These are phyloP conservation scores for Melanogaster broomeanus DNA, from an alignment of 768 basidiomycete genomes.

Conservation along the genomic window DNA sequence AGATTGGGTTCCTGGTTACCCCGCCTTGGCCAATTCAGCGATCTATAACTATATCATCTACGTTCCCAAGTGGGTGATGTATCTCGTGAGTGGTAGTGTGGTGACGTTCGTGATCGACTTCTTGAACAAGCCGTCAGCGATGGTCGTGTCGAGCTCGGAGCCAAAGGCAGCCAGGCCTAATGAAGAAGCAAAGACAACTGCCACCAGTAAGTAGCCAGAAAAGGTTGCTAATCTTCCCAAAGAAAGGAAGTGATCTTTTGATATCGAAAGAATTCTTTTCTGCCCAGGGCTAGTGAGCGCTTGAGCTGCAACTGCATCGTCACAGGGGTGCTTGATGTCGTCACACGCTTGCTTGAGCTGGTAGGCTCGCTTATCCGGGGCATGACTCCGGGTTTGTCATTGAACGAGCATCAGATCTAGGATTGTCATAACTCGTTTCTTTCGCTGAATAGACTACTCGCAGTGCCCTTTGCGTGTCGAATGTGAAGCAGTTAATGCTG, in stretches of 20 bases:
- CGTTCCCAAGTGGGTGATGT: slow-evolving; percentile 74
- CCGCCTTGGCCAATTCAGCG: slow-evolving; percentile 49
- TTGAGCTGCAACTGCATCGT: too few species aligned
- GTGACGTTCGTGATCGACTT: slow-evolving; percentile 70
- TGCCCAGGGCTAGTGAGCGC: too few species aligned
- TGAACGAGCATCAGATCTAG: too few species aligned
- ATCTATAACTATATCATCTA: slow-evolving; percentile 52
- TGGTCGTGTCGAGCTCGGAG: slow-evolving; percentile 3
- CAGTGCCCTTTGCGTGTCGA: too few species aligned
- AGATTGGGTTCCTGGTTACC: slow-evolving; percentile 65
- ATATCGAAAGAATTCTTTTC: neutral
- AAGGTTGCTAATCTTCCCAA: slow-evolving; percentile 29
- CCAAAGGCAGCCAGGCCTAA: slow-evolving; percentile 3
- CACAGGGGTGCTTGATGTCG: too few species aligned
- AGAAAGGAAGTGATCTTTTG: slow-evolving; percentile 22
- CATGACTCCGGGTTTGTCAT: too few species aligned
- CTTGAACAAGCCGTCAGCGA: slow-evolving; percentile 46
- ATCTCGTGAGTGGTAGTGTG: slow-evolving; percentile 62
- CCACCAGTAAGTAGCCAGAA: slow-evolving; percentile 11
- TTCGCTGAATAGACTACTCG: too few species aligned
- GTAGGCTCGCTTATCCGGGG: too few species aligned
- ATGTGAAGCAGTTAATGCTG: too few species aligned
- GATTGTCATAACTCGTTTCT: too few species aligned
- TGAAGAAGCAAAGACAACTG: slow-evolving; percentile 12
- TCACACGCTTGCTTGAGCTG: too few species aligned